phyloP scores from a whole-genome alignment of 805 yeast genomes.

The Kuraishia hungarica region DNA sequence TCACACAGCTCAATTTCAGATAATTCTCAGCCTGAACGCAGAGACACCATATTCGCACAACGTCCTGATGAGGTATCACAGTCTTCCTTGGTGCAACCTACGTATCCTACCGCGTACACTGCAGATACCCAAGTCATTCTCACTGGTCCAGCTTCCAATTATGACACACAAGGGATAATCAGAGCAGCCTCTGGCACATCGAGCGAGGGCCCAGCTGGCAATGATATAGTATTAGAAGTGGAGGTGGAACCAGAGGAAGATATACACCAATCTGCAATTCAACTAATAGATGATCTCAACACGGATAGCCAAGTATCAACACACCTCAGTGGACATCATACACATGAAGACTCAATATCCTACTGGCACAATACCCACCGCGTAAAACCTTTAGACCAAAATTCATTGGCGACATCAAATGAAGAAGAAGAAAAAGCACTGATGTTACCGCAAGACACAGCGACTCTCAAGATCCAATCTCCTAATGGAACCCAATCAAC shows the following conservation, averaged over 20 bases:
- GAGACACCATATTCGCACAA: no score
- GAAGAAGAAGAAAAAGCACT: neutral
- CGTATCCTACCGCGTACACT: neutral
- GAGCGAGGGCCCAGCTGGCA: neutral
- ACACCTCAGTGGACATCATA: neutral
- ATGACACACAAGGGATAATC: neutral
- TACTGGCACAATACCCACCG: neutral
- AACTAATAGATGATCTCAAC: neutral
- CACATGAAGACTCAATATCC: neutral
- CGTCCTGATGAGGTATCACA: neutral
- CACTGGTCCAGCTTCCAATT: neutral
- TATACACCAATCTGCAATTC: neutral
- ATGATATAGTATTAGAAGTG: neutral
- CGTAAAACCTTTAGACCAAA: no score
- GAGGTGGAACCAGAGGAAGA: neutral
- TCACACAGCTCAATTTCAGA: neutral
- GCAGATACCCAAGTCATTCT: neutral
- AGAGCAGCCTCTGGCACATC: neutral
- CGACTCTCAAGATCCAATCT: neutral
- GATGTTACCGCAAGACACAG: neutral
- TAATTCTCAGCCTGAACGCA: no score
- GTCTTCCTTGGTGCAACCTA: neutral
- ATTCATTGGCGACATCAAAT: no score
- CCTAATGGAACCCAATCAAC: neutral
- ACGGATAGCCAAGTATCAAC: neutral